Evolutionary conservation across 805 yeast species (phyloP), one percentile per base, ranked within the genome.

Genomic region (Metschnikowia aberdeeniae): DNA sequence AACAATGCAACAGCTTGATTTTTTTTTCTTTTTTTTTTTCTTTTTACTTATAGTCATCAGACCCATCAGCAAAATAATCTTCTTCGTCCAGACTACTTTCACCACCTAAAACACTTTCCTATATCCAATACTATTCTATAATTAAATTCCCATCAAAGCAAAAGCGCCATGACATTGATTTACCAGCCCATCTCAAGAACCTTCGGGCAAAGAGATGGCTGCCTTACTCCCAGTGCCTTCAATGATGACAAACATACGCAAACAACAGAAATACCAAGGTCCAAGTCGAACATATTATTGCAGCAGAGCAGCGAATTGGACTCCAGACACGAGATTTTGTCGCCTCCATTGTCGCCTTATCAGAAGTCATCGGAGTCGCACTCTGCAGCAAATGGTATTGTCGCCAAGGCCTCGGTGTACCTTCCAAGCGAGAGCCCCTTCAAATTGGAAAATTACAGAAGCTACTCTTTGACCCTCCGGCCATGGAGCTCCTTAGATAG

Each of bases 401-500:
- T 17, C 34, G 40, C 35, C 38, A 40, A 44, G 8, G 40, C 43
- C 11, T 24, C n/a, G 29, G 36, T 42, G n/a, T 57, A 55, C 42
- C 54, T 62, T 38, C 47, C 51, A 2, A 40, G 58, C 17, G 44
- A 52, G 24, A 49, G 58, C 27, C 62, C 72, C 31, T 80, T 76
- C 62, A 81, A 80, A 44, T 51, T 80, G 37, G 78, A 77, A 45
- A 68, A 73, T 52, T 67, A 64, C 52, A 67, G 69, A 42, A 67
- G 75, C 34, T 72, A 73, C 51, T 66, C 70, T 34, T 61, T 82
- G 49, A 73, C 68, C 31, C 67, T 82, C 45, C 70, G 73, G 53
- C 79, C 86, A 5, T 80, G 81, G 78, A 50, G 61, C 8, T 69
- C 68, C 35, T 56, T 77, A 45, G 66, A 60, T 5, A 66, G 72